phyloP scores from a whole-genome alignment of 306 rosid genomes.

The Acacia confusa region DNA sequence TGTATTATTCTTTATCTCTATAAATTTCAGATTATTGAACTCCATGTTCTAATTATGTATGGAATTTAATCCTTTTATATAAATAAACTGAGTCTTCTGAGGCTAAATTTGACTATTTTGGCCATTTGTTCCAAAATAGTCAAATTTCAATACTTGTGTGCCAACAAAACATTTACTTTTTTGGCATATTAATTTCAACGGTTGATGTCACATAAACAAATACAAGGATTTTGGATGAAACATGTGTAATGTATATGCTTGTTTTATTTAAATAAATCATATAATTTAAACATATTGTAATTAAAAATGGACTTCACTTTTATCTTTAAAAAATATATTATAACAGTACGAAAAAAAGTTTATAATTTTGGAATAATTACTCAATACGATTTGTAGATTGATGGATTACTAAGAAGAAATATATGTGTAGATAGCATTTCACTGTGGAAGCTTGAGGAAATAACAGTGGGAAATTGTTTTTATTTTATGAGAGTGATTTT shows the following conservation, averaged over 20 bases:
- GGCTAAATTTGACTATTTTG: neutral
- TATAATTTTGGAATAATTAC: neutral
- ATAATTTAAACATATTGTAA: neutral
- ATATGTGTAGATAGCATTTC: neutral
- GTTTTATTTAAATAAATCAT: neutral
- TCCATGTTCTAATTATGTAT: neutral
- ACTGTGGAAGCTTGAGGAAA: neutral
- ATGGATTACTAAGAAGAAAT: neutral
- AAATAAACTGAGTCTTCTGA: neutral
- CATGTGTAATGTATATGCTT: too few relatives aligned
- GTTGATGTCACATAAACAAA: neutral
- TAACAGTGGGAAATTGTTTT: neutral
- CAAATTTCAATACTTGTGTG: neutral
- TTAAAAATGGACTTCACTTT: neutral
- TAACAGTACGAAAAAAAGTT: neutral
- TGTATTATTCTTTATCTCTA: neutral
- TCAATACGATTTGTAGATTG: neutral
- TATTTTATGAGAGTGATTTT: neutral
- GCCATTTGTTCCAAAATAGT: neutral
- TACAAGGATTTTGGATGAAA: neutral
- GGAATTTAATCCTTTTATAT: neutral
- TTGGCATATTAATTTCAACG: neutral
- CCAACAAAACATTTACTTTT: neutral
- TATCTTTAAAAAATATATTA: too few relatives aligned
- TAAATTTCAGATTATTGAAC: neutral